Percentiles rank a stretch among this genome's conserved stretches.
Conservation (phyloP, 2,329 filamentous ascomycete genomes). For the Sphaceloma murrayae region DNA sequence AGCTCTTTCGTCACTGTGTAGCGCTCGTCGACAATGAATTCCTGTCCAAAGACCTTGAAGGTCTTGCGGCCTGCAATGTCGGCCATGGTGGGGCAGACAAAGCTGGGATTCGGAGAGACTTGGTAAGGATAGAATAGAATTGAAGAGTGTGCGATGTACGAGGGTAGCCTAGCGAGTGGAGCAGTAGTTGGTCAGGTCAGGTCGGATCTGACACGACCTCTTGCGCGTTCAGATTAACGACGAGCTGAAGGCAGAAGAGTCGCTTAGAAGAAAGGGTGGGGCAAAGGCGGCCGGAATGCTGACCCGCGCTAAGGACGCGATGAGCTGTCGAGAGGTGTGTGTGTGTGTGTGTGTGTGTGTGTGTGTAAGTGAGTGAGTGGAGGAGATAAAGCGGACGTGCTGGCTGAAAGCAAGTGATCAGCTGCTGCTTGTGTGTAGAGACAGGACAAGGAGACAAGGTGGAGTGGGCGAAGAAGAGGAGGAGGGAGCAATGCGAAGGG, state of each 20-base stretch:
- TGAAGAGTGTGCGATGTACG: too few relatives aligned
- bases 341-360: too few relatives aligned
- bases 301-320: background rate
- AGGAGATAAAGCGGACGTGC: background rate
- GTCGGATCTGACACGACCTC: background rate
- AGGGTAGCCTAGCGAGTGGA: background rate
- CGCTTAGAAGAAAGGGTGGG: conserved; percentile 12
- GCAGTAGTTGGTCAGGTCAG: background rate
- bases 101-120: too few relatives aligned
- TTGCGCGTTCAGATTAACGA: conserved; percentile 4
- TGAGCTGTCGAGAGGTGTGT: too few relatives aligned
- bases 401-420: too few relatives aligned
- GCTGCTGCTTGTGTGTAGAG: too few relatives aligned
- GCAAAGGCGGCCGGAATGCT: conserved; percentile 8
- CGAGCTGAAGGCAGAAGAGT: conserved; percentile 8
- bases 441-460: background rate
- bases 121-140: background rate
- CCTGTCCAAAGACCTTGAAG: conserved; percentile 99
- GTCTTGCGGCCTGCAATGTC: conserved; percentile 68
- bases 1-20: conserved; percentile 99
- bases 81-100: conserved; percentile 49
- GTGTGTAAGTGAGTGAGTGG: too few relatives aligned
- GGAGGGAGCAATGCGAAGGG: background rate
- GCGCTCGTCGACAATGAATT: conserved; percentile 95
- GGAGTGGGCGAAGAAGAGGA: conserved; percentile 1